A percentile compares a stretch with the other conserved stretches of the same genome.
Evolutionary conservation across 2,329 filamentous ascomycete genomes (phyloP).

Genomic region (Rhinocladiella mackenziei): DNA sequence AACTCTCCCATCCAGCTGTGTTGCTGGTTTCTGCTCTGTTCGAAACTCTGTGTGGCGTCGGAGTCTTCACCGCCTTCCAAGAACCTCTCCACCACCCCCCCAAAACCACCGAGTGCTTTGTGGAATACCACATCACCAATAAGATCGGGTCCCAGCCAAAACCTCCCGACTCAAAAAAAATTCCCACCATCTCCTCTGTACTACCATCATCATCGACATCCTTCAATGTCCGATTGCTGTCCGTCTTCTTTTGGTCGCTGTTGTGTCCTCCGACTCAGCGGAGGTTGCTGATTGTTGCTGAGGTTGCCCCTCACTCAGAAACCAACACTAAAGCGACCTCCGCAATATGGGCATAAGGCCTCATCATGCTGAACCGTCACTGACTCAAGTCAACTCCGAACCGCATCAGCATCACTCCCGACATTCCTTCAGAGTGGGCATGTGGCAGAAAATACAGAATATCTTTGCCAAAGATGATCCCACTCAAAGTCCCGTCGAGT

Average conservation of each 20-base stretch:
- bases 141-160: slow-evolving; percentile 9
- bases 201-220: slow-evolving; percentile 17
- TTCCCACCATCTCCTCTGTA: slow-evolving; percentile 14
- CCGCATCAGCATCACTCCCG: slow-evolving; percentile 18
- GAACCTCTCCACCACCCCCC: slow-evolving; percentile 5
- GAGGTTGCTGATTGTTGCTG: slow-evolving; percentile 19
- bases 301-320: slow-evolving; percentile 19
- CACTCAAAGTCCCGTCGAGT: slow-evolving; percentile 19
- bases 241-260: slow-evolving; percentile 6
- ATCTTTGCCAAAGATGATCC: slow-evolving; percentile 28
- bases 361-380: slow-evolving; percentile 21
- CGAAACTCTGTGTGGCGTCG: slow-evolving; percentile 7
- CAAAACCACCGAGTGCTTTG: no score
- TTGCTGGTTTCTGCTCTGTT: no score
- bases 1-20: no score
- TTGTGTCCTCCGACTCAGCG: slow-evolving; percentile 17
- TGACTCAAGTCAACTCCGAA: slow-evolving; percentile 22
- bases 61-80: slow-evolving; percentile 12
- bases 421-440: slow-evolving; percentile 37
- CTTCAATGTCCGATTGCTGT: slow-evolving; percentile 22
- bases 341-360: slow-evolving; percentile 26
- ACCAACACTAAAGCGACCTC: slow-evolving; percentile 14
- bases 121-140: slow-evolving; percentile 20
- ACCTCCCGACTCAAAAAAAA: slow-evolving; percentile 9
- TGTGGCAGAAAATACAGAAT: slow-evolving; percentile 42